Percentiles rank a stretch among this genome's conserved stretches.
Conservation (phyloP, 768 basidiomycete species). For the Kwoniella heveanensis region DNA sequence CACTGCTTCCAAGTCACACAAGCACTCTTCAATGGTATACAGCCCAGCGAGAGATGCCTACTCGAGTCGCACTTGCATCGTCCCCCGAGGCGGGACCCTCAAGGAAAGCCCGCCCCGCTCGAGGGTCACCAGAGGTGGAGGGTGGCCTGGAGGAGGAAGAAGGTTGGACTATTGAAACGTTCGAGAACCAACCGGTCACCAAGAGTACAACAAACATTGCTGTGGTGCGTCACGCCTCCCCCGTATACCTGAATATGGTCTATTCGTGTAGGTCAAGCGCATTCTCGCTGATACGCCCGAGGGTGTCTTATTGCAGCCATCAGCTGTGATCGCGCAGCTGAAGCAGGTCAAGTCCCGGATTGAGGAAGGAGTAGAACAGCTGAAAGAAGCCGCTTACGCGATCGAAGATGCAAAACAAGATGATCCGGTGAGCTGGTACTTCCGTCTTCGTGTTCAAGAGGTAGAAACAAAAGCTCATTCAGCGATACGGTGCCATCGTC, state of each 20-base stretch:
- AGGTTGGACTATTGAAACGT: slow-evolving; percentile 43
- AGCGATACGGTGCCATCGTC: no score
- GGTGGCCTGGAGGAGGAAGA: slow-evolving; percentile 23
- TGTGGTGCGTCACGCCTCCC: slow-evolving; percentile 10
- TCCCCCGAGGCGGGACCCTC: slow-evolving; percentile 22
- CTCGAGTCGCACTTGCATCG: not conserved
- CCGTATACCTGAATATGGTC: no score
- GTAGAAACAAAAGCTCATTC: slow-evolving; percentile 1
- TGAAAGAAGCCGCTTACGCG: slow-evolving; percentile 29
- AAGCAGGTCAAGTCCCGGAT: slow-evolving; percentile 25
- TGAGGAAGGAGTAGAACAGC: slow-evolving; percentile 24
- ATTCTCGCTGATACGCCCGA: no score
- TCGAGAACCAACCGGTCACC: slow-evolving; percentile 18
- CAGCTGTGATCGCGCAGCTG: no score
- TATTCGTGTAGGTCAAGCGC: no score
- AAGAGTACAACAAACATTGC: slow-evolving; percentile 1
- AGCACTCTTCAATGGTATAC: not conserved
- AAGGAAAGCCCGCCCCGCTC: not conserved
- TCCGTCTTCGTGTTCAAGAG: no score
- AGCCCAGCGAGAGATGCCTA: slow-evolving; percentile 1
- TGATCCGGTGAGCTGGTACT: slow-evolving; percentile 22
- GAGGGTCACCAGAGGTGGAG: not conserved
- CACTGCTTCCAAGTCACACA: no score
- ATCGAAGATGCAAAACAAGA: slow-evolving; percentile 35
- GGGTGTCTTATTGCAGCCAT: no score